Percentiles rank a stretch among this genome's conserved stretches.
phyloP scores from a whole-genome alignment of 345 rosid species.

The Streptanthus diversifolius region DNA sequence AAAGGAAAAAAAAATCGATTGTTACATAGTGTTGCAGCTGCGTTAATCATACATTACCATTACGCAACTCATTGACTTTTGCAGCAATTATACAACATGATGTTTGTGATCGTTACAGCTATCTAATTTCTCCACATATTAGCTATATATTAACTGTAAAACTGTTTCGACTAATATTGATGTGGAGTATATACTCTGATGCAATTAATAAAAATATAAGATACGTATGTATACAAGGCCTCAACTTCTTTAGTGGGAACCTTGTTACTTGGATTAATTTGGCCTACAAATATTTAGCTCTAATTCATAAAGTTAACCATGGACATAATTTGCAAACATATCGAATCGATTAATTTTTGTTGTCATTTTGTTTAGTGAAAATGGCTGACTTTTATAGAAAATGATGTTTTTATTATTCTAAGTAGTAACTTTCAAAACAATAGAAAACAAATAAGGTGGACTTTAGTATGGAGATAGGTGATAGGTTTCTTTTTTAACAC shows the following conservation, averaged over 20 bases:
- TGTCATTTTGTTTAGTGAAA: background rate
- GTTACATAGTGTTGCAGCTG: no score
- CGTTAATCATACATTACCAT: background rate
- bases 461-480: background rate
- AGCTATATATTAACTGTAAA: background rate
- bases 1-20: no score
- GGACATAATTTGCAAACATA: background rate
- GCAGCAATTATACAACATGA: background rate
- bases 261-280: conserved; percentile 9
- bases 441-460: background rate
- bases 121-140: background rate
- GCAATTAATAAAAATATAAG: background rate
- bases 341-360: background rate
- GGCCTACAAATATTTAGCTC: background rate
- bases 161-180: background rate
- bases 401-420: background rate
- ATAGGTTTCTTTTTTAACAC: no score
- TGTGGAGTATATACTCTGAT: conserved; percentile 13
- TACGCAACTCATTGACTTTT: background rate
- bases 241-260: background rate
- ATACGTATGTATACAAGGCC: background rate
- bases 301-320: background rate
- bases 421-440: background rate
- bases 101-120: background rate
- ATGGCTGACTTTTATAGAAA: conserved; percentile 17